Evolutionary conservation across 106 monocot genomes (phyloP), one percentile per base, ranked within the genome.

Genomic region (Apostasia ramifera): DNA sequence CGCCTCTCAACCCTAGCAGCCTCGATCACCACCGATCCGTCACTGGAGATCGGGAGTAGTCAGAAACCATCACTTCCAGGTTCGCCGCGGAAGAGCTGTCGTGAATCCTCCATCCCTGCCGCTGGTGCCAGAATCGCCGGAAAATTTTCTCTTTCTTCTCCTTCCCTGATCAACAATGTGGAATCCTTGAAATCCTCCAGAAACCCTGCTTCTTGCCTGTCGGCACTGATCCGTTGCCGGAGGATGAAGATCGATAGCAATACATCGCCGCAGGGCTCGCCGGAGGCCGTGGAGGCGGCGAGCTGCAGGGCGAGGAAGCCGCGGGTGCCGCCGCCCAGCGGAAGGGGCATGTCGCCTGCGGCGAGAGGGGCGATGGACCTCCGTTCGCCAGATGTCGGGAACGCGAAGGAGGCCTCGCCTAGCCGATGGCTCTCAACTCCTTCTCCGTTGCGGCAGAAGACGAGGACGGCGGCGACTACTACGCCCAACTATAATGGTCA

Each of bases 1-100:
- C 90, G 94, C 67, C 86, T 94, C 37, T 63, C 82, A 44, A 75
- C 76, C 53, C 67, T 94, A 44, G 13, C 70, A 9, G 74, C 68
- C 55, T 66, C 63, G 5, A 76, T 72, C 55, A 58, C 48, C 61
- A 69, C 53, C 2, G 41, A 42, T 62, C 53, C 74, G 48, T 55
- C 66, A 40, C 57, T 56, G 44, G 55, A 52, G 53, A 61, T 56
- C 49, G 59, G 67, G 14, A 59, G 9, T 2, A 2, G 1, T 59
- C 59, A 59, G 26, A 26, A 26, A 26, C 26, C 26, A 26, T 26
- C 26, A 26, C 26, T 26, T 26, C 41, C 59, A 2, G 59, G 9
- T 59, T 41, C 40, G 10, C 41, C 59, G 59, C 8, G 9, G 1
- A 38, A 9, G 40, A 9, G 3, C 6, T 38, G 59, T 59, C 59